Conservation (phyloP, 164 flowering plant genomes). For the Santalum album region DNA sequence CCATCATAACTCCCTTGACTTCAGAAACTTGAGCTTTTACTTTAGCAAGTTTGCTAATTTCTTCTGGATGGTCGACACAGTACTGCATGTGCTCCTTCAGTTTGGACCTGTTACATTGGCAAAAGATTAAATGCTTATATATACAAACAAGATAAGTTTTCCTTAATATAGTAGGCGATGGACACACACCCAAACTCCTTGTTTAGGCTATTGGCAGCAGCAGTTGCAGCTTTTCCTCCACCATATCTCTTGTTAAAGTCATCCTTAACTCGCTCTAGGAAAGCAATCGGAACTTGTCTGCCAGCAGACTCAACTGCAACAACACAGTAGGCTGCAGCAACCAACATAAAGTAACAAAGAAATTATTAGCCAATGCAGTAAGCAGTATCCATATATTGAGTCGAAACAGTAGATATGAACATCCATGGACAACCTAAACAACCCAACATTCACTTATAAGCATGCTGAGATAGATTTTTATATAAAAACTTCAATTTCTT, state of each 20-base stretch:
- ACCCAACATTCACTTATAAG: no score
- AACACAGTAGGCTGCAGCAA: slow-evolving; percentile 62
- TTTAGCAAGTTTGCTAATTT: slow-evolving; percentile 75
- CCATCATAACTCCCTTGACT: slow-evolving; percentile 95
- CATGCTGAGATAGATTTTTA: no score
- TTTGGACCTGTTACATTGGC: slow-evolving; percentile 39
- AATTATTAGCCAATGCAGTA: neutral
- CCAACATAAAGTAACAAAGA: neutral
- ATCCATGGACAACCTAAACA: no score
- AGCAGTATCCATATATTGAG: neutral
- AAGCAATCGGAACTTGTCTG: slow-evolving; percentile 64
- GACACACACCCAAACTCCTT: slow-evolving; percentile 52
- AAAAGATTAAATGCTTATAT: no score
- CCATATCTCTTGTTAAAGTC: slow-evolving; percentile 58
- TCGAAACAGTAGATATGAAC: no score
- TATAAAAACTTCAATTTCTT: no score
- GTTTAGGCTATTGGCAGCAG: slow-evolving; percentile 53
- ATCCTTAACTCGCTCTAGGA: slow-evolving; percentile 66
- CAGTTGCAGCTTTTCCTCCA: slow-evolving; percentile 72
- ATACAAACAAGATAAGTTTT: no score
- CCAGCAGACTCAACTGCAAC: slow-evolving; percentile 70
- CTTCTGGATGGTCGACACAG: slow-evolving; percentile 83
- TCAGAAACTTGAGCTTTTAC: slow-evolving; percentile 91
- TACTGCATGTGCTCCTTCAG: slow-evolving; percentile 91
- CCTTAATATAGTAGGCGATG: no score